Conservation (phyloP, 768 basidiomycete species). For the Tylopilus rubrobrunneus region DNA sequence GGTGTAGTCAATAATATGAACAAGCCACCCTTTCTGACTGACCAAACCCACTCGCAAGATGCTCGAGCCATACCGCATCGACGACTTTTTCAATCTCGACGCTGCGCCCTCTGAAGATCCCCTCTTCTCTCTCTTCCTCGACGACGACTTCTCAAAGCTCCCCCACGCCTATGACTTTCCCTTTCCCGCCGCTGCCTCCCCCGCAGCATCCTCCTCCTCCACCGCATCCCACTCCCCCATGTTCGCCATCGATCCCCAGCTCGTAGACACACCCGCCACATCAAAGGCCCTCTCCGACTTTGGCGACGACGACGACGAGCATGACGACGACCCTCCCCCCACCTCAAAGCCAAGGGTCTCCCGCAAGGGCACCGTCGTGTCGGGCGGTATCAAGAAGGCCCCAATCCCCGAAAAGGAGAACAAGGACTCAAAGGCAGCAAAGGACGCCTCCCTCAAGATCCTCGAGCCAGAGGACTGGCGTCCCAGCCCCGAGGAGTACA, state of each 20-base stretch:
- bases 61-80: slow-evolving; percentile 34
- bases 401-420: slow-evolving; percentile 35
- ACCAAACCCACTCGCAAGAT: not conserved
- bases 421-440: slow-evolving; percentile 20
- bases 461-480: slow-evolving; percentile 69
- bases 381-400: slow-evolving; percentile 72
- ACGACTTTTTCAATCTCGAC: slow-evolving; percentile 67
- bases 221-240: slow-evolving; percentile 23
- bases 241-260: slow-evolving; percentile 69
- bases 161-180: slow-evolving; percentile 28
- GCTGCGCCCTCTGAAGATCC: slow-evolving; percentile 37
- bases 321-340: slow-evolving; percentile 14
- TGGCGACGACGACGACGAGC: slow-evolving; percentile 34
- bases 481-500: slow-evolving; percentile 88
- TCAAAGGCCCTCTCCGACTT: slow-evolving; percentile 41
- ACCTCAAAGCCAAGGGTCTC: slow-evolving; percentile 45
- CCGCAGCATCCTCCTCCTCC: slow-evolving; percentile 16
- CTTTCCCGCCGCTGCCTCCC: slow-evolving; percentile 26
- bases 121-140: slow-evolving; percentile 45
- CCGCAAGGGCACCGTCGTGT: slow-evolving; percentile 64
- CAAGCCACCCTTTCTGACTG: no score
- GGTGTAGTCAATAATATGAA: no score
- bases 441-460: slow-evolving; percentile 27
- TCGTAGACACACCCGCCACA: slow-evolving; percentile 61
- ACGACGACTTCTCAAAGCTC: slow-evolving; percentile 36